Evolutionary conservation across 768 basidiomycete genomes (phyloP), one percentile per base, ranked within the genome.

Genomic region (Termitomyces bulborhizus): DNA sequence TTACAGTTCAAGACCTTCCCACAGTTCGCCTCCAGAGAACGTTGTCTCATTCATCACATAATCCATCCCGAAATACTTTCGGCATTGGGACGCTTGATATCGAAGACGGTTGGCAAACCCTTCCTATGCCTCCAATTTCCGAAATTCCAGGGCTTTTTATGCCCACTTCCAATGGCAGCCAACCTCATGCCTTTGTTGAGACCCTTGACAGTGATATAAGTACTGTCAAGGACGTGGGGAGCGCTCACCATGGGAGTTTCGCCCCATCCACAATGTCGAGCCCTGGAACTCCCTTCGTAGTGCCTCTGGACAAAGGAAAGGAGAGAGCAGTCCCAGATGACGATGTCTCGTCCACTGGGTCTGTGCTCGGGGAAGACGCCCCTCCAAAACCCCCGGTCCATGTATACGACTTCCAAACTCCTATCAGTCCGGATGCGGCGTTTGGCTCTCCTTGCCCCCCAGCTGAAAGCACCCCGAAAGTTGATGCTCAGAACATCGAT

Each of bases 121-220:
- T 87, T 31, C 78, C 68, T 27, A 60, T 87, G 26, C 78, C 68
- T 24, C 60, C 57, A 34, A 57, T 61, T 29, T 18, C 60, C 26
- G 60, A 57, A 15, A 57, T 79, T 13, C 72, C 73, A 31, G 76
- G 72, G 26, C 63, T 83, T 15, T 76, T 78, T 60, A 59, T 68
- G 34, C 56, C 66, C 12, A 54, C 66, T 34, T 65, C 66, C 31
- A 63, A 62, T 32, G 57, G 62, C 13, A 69, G 69, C 6, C 76
- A 72, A 49, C 78, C 83, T 3, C 85, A 86, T 68, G 86, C 83
- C 3, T 87, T 80, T 63, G 81, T 87, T 12, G 84, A 86, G 67
- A 72, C 76, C 36, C 64, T 88, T 31, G 69, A 67, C 27, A 76
- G 71, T 47, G 73, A 73, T 46, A 63, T 65, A 34, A 61, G 59